Evolutionary conservation across 2,329 filamentous ascomycete genomes (phyloP).

Genomic region (Fusarium oxysporum): DNA sequence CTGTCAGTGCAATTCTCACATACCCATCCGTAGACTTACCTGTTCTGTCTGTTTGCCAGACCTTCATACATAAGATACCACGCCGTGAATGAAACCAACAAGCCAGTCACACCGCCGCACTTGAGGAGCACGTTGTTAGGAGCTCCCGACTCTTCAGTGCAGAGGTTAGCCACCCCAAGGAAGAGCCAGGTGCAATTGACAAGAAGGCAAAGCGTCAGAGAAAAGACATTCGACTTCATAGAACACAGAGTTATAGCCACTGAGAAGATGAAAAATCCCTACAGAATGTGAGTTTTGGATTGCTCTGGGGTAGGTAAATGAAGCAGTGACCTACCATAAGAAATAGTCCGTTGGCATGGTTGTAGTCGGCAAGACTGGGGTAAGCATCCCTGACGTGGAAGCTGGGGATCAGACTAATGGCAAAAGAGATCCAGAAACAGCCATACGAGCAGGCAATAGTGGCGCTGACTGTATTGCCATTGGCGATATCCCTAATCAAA

Average conservation of each 20-base stretch:
- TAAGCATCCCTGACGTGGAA: slow-evolving; percentile 15
- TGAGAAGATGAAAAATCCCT: slow-evolving; percentile 21
- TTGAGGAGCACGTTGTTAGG: neutral
- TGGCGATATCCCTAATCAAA: neutral
- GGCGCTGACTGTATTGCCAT: slow-evolving; percentile 10
- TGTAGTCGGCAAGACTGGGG: neutral
- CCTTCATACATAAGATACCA: slow-evolving; percentile 26
- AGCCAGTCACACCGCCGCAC: slow-evolving; percentile 6
- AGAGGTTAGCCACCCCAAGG: neutral
- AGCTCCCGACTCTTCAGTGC: slow-evolving; percentile 1
- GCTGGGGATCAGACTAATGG: slow-evolving; percentile 8
- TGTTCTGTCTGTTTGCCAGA: slow-evolving; percentile 7
- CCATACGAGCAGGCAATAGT: slow-evolving; percentile 14
- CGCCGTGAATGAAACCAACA: slow-evolving; percentile 2
- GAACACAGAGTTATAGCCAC: slow-evolving; percentile 5
- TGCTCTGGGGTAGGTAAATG: accelerated
- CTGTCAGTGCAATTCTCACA: accelerated
- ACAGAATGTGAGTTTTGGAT: neutral
- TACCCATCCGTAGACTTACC: neutral
- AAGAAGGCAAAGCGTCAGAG: slow-evolving; percentile 13
- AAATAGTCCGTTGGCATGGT: slow-evolving; percentile 14
- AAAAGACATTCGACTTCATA: slow-evolving; percentile 19
- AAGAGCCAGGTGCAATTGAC: slow-evolving; percentile 13
- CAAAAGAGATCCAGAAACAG: slow-evolving; percentile 23
- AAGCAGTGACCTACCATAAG: neutral